Percentiles rank a stretch among this genome's conserved stretches.
Evolutionary conservation across 2,329 filamentous ascomycete species (phyloP).

Genomic region (Cladobotryum protrusum): DNA sequence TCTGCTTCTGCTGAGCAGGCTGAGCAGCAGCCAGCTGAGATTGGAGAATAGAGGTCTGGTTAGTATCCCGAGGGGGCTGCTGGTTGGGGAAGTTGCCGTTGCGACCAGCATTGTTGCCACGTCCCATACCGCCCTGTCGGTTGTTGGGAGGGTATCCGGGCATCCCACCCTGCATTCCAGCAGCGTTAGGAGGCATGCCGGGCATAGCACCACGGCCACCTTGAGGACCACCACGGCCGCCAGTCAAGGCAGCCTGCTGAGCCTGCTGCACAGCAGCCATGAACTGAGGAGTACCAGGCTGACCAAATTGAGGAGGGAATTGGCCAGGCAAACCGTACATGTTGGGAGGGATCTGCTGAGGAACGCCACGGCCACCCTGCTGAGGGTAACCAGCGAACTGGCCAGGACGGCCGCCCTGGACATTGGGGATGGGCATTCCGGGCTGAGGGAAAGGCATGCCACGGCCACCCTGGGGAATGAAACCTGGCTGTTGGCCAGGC

Average conservation of each 20-base stretch:
- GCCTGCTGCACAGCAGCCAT: slow-evolving; percentile 79
- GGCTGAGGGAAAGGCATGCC: slow-evolving; percentile 62
- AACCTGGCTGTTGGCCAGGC: slow-evolving; percentile 69
- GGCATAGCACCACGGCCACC: slow-evolving; percentile 69
- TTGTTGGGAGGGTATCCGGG: slow-evolving; percentile 53
- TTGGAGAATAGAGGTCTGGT: slow-evolving; percentile 41
- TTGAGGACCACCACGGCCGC: slow-evolving; percentile 57
- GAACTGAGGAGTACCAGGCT: slow-evolving; percentile 73
- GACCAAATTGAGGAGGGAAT: slow-evolving; percentile 73
- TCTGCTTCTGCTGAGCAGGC: slow-evolving; percentile 90
- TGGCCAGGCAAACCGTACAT: slow-evolving; percentile 77
- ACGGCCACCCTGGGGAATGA: slow-evolving; percentile 58
- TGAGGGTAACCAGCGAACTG: slow-evolving; percentile 84
- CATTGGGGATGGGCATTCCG: slow-evolving; percentile 60
- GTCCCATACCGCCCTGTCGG: slow-evolving; percentile 45
- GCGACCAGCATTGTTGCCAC: slow-evolving; percentile 36
- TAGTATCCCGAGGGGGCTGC: slow-evolving; percentile 40
- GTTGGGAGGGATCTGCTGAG: slow-evolving; percentile 81
- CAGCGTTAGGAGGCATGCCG: slow-evolving; percentile 63
- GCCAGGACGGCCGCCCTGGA: slow-evolving; percentile 74
- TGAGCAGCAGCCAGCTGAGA: slow-evolving; percentile 50
- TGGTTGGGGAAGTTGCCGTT: slow-evolving; percentile 41
- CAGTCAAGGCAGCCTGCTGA: slow-evolving; percentile 53
- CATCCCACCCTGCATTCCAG: slow-evolving; percentile 37
- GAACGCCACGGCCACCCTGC: slow-evolving; percentile 78